Base-by-base conservation (phyloP, 2,329 filamentous ascomycete genomes). In the Shiraia sp. region DNA sequence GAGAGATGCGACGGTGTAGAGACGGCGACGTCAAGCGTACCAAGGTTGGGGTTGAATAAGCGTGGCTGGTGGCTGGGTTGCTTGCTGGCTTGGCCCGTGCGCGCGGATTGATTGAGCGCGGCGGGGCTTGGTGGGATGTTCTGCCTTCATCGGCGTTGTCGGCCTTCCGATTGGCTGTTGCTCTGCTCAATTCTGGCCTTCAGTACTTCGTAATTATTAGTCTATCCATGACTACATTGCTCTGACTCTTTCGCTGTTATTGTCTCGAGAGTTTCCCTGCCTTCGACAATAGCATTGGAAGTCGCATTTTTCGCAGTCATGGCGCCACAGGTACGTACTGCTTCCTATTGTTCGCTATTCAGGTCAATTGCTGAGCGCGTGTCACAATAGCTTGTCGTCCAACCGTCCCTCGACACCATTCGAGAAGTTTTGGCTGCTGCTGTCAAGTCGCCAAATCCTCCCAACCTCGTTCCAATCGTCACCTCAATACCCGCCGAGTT, bases 401-500 rank as follows among this genome's bases (percentile, higher is more conserved):
- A 82, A 63, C 84, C 84, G 36, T 81, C 83, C 15, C 70, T 87
- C 35, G 79, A 85, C 53, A 77, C 78, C 16, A 75, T 86, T 39
- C 75, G 72, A 51, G 74, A 80, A 40, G 74, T 85, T 32, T 68
- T 87, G 52, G 67, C 74, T 32, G 71, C 75, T 39, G 75, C 77
- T 15, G 71, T 71, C 57, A 69, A 72, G 17, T 74, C 77, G 27
- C 65, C 76, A 40, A 80, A 80, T 53, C 74, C 82, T 42, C 85
- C 87, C 3, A 96, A 93, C 59, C 80, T 95, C 49, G 81, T 96
- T 7, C 90, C 90, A 2, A 70, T 96, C 29, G 90, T 86, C 71
- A 85, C 87, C 17, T 88, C 91, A 52, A 90, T 96, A 58, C 84
- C 90, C 5, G 92, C 92, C 58, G 92, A 96, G 71, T 85, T 97